These are phyloP conservation scores for Boletus tomentosulus DNA, from an alignment of 768 basidiomycete species.

Conservation along the genomic window DNA sequence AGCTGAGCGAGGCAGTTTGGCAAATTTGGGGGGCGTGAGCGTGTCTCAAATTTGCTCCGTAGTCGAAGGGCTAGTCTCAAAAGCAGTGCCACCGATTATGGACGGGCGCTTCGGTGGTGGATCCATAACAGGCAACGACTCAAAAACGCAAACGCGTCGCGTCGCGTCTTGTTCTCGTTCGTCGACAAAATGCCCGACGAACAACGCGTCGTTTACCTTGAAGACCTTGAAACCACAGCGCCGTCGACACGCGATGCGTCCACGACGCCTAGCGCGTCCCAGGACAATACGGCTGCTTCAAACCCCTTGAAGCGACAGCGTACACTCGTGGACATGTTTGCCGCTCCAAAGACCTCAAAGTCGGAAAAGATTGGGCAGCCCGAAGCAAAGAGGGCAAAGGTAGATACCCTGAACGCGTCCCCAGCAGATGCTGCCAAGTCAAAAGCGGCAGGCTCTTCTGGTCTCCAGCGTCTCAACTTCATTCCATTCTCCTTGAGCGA, in stretches of 20 bases:
- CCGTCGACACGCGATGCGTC: conserved; percentile 10
- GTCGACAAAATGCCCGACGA: conserved; percentile 22
- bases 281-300: conserved; percentile 18
- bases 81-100: conserved; percentile 5
- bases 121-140: conserved; percentile 12
- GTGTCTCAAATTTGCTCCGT: neutral
- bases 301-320: conserved; percentile 50
- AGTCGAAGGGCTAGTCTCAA: conserved; percentile 1
- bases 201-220: conserved; percentile 38
- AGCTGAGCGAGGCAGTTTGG: conserved; percentile 74
- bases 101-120: neutral
- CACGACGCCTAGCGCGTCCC: conserved; percentile 19
- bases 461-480: conserved; percentile 46
- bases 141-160: conserved; percentile 11
- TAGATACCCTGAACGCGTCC: conserved; percentile 26
- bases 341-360: conserved; percentile 30
- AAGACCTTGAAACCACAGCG: conserved; percentile 37
- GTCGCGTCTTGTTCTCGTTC: conserved; percentile 12
- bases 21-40: conserved; percentile 10
- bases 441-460: conserved; percentile 10
- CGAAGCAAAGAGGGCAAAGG: conserved; percentile 46
- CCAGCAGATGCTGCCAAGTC: conserved; percentile 10
- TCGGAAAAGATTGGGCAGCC: conserved; percentile 23
- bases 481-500: conserved; percentile 63
- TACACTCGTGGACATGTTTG: conserved; percentile 64